Conservation (phyloP, 2,329 filamentous ascomycete genomes). For the Fusarium sp. region DNA sequence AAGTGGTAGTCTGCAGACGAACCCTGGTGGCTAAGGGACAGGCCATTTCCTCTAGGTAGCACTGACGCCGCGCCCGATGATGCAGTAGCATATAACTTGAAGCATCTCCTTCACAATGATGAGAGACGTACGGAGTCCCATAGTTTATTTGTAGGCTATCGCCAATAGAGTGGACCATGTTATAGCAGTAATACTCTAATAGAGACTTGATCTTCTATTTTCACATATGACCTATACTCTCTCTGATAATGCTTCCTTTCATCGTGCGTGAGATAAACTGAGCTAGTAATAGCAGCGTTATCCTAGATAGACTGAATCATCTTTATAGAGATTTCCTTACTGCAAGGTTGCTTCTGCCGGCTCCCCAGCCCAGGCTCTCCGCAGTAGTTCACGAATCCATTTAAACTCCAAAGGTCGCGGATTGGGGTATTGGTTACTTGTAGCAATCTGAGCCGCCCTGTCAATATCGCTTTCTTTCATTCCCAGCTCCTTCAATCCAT, state of each 20-base stretch:
- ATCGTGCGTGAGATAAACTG: accelerated
- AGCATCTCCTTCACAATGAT: accelerated
- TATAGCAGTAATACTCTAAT: accelerated
- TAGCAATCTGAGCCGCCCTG: neutral
- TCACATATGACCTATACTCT: accelerated
- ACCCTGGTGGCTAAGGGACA: conserved; percentile 16
- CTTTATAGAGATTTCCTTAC: accelerated
- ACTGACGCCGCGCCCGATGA: neutral
- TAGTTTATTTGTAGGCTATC: accelerated
- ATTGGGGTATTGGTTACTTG: neutral
- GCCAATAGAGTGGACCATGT: accelerated
- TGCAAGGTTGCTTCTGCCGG: neutral
- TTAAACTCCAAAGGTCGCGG: neutral
- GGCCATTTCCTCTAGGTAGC: accelerated
- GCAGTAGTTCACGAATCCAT: neutral
- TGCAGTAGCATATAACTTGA: accelerated
- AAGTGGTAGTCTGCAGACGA: conserved; percentile 29
- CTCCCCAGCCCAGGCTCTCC: neutral
- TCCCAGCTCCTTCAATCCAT: neutral
- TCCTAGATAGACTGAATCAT: accelerated
- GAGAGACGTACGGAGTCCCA: accelerated
- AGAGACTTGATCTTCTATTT: accelerated
- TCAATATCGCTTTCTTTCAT: neutral
- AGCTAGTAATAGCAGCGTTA: accelerated
- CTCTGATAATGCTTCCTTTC: accelerated